Evolutionary conservation across 352 stramenopile genomes (phyloP), one percentile per base, ranked within the genome.

Genomic region (Globisporangium recalcitrans): DNA sequence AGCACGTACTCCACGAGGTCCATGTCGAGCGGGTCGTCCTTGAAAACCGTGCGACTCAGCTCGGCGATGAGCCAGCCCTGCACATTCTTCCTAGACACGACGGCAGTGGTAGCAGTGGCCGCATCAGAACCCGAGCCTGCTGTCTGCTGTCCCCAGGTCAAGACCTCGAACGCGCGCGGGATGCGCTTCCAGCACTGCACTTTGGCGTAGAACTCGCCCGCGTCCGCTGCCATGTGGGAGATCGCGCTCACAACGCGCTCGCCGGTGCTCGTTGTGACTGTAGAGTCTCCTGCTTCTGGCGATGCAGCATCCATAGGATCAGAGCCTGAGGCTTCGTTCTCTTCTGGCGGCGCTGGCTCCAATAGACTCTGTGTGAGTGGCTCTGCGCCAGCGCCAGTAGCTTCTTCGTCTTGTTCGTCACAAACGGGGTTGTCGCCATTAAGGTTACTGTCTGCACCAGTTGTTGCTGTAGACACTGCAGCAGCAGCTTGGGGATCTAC

Each of bases 1-100:
- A 74, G 38, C 4, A 91, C 58, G 70, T 84, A 94, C 9, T 88
- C 76, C 8, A 87, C 73, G 6, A 94, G 64, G 27, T 91, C 85
- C 9, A 70, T 54, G 47, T 89, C 80, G 42, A 89, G 56, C n/a
- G 42, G 38, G 4, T 75, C 69, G 29, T 64, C 67, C 19, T 16
- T 40, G 5, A 77, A 67, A 19, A 78, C 71, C 40, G 65, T 64
- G 11, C 72, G 77, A 58, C 64, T 74, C 7, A 88, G 57, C 60
- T 91, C 77, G 4, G 67, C 62, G 22, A 64, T 67, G 54, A 86
- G 47, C 78, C 78, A 86, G 19, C 74, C 72, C 22, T 66, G 63
- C 29, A 86, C 61, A 3, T 68, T 64, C 29, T 55, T 40, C 4
- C 59, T 40, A 27, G 58, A 44, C 21, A 73, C 42, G 2, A 69